Evolutionary conservation across 805 yeast genomes (phyloP).

Genomic region (Myxozyma geophila): DNA sequence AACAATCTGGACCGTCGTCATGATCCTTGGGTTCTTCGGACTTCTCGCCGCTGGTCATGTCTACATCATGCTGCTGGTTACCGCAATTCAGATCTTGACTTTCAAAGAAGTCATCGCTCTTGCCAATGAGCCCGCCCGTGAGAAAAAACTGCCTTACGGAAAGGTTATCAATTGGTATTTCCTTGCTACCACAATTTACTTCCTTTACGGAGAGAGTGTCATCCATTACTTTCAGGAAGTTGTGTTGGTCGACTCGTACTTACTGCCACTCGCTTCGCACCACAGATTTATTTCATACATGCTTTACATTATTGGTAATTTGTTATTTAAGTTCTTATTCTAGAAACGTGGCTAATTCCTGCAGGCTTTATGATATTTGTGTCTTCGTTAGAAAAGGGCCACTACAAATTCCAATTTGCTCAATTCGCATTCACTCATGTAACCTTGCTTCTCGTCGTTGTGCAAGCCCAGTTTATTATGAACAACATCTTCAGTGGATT

Average conservation of each 20-base stretch:
- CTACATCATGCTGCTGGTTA: slow-evolving; percentile 72
- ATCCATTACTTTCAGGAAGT: slow-evolving; percentile 65
- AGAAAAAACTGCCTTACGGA: slow-evolving; percentile 72
- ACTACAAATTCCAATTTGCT: slow-evolving; percentile 88
- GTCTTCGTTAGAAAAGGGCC: slow-evolving; percentile 84
- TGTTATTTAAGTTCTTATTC: not conserved
- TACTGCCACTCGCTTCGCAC: slow-evolving; percentile 68
- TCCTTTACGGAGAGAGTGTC: slow-evolving; percentile 83
- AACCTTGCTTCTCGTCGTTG: slow-evolving; percentile 85
- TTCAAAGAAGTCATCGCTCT: slow-evolving; percentile 88
- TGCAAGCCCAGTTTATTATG: slow-evolving; percentile 92
- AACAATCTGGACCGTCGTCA: slow-evolving; percentile 90
- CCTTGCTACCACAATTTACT: slow-evolving; percentile 80
- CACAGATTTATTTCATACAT: slow-evolving; percentile 86
- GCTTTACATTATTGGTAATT: slow-evolving; percentile 53
- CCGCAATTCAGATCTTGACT: slow-evolving; percentile 76
- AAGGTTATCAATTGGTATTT: slow-evolving; percentile 48
- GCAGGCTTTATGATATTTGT: slow-evolving; percentile 90
- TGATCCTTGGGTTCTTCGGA: slow-evolving; percentile 75
- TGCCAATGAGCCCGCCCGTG: slow-evolving; percentile 82
- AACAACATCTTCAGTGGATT: slow-evolving; percentile 87
- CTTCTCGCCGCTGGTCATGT: slow-evolving; percentile 83
- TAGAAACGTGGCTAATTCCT: not conserved
- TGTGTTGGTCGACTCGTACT: slow-evolving; percentile 57
- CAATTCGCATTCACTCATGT: slow-evolving; percentile 93